Percentiles rank a stretch among this genome's conserved stretches.
Evolutionary conservation across 805 yeast genomes (phyloP).

Genomic region (Maudiozyma bulderi): DNA sequence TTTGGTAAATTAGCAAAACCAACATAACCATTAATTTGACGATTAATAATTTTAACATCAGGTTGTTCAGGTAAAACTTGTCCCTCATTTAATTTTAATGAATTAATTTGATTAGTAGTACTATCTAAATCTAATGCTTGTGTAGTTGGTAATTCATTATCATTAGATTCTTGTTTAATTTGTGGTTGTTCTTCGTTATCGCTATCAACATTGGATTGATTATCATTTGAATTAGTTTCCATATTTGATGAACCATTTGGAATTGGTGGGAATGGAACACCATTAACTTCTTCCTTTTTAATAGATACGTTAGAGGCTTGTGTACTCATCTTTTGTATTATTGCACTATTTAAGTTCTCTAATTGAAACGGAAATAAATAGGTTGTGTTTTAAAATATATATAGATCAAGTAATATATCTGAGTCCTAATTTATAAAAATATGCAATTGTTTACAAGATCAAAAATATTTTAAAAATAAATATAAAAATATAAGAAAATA

Average conservation of each 20-base stretch:
- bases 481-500: background rate
- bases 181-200: background rate
- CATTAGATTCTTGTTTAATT: background rate
- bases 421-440: background rate
- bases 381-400: background rate
- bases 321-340: background rate
- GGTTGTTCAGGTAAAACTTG: conserved; percentile 30
- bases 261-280: conserved; percentile 6
- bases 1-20: conserved; percentile 97
- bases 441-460: conserved; percentile 1
- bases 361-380: background rate
- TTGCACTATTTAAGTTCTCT: background rate
- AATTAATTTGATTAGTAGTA: background rate
- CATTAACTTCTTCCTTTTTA: background rate
- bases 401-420: background rate
- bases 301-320: background rate
- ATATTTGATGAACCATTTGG: background rate
- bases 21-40: conserved; percentile 84
- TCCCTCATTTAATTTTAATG: conserved; percentile 4
- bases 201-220: background rate
- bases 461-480: background rate
- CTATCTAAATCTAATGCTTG: background rate
- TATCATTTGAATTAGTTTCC: background rate
- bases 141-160: background rate
- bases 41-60: conserved; percentile 54